Conservation (phyloP, 192 early-diverging fungal species). For the Allomyces arbusculus region DNA sequence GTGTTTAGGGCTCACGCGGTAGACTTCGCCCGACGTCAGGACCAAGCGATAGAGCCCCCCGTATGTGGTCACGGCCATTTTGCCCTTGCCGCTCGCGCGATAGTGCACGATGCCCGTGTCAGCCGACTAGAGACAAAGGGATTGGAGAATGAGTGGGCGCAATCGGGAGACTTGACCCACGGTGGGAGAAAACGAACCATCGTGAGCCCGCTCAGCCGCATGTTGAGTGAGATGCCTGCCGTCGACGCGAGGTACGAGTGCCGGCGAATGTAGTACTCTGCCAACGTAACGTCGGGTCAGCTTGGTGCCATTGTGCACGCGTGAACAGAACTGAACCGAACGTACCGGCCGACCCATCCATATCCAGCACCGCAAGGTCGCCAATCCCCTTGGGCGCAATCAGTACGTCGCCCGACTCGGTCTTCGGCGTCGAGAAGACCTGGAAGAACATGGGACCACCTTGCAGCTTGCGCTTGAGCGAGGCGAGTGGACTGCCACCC, state of each 20-base stretch:
- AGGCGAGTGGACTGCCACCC: not conserved
- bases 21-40: slow-evolving; percentile 4
- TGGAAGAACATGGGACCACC: slow-evolving; percentile 1
- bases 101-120: slow-evolving; percentile 3
- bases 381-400: slow-evolving; percentile 4
- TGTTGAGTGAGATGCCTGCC: not conserved
- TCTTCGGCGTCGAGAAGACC: not conserved
- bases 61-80: slow-evolving; percentile 3
- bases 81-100: slow-evolving; percentile 2
- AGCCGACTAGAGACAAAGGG: not conserved
- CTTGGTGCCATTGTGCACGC: no score
- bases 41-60: slow-evolving; percentile 4
- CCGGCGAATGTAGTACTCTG: slow-evolving; percentile 4
- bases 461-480: not conserved
- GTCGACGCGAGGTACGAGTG: slow-evolving; percentile 3
- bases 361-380: slow-evolving; percentile 2
- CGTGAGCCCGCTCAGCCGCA: not conserved
- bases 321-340: not conserved
- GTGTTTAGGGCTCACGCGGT: slow-evolving; percentile 4
- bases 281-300: not conserved
- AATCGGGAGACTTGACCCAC: no score
- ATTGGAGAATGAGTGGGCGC: no score
- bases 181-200: not conserved
- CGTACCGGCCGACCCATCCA: slow-evolving; percentile 1
- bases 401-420: not conserved